Base-by-base conservation (phyloP, 345 rosid species). In the Odontarrhena argentea region DNA sequence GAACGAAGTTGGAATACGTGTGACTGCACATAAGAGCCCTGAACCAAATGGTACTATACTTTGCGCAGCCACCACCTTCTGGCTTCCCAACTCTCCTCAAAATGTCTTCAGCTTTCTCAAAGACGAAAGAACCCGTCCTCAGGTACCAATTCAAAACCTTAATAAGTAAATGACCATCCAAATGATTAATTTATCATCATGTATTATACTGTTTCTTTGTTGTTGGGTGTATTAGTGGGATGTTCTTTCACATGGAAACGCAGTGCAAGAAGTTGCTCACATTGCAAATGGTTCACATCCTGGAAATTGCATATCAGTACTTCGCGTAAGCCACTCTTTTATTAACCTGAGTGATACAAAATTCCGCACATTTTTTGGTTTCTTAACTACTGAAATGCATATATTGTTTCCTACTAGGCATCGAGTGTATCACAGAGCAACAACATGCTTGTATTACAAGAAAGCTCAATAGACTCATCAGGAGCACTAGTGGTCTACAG, bases 381-480 rank as follows among this genome's bases (percentile, higher is more conserved):
- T 35, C 22, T 36, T 67, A 55, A 7, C 52, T 60, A 13, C 54
- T n/a, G 58, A 32, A 22, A 12, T 9, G 7, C 51, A n/a, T 14
- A 34, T 24, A 10, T 7, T 8, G 11, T 7, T 30, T 42, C 7
- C 10, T 38, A 15, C 25, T 40, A 94, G 99, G 99, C 95, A 34
- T 80, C 78, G 9, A 91, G 81, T 73, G 77, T 82, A 10, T 76
- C 96, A 62, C 93, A 88, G 76, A 88, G 85, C 81, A 68, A 84
- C 57, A 93, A 85, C 67, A 94, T 91, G 99, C 44, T 94, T 51
- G 84, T 94, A 63, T 96, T 94, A 36, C 99, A 94, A 80, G 99
- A 94, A 82, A 88, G 91, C 78, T 88, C 95, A 76, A 67, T 83
- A 60, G 99, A 94, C 82, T 78, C 84, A 35, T 85, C 99, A 8